Evolutionary conservation across 257 asterid genomes (phyloP).

Genomic region (Jasminum sambac): DNA sequence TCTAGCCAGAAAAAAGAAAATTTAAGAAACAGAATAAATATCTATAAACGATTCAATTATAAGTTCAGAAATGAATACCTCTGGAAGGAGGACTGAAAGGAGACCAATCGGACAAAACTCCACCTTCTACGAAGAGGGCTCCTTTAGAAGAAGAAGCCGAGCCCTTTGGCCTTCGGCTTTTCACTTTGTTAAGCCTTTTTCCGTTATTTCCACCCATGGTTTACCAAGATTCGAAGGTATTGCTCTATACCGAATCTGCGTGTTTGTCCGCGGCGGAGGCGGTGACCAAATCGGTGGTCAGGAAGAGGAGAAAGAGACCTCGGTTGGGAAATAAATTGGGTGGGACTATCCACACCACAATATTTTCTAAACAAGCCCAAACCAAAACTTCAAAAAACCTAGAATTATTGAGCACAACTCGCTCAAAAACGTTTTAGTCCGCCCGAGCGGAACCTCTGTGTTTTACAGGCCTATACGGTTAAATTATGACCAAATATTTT

Average conservation of each 20-base stretch:
- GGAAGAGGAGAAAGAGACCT: background rate
- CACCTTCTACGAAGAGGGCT: slow-evolving; percentile 77
- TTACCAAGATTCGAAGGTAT: background rate
- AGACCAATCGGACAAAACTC: slow-evolving; percentile 76
- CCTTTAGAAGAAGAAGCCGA: slow-evolving; percentile 40
- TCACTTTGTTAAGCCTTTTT: slow-evolving; percentile 49
- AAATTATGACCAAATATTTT: no score
- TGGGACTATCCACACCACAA: no score
- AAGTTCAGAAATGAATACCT: slow-evolving; percentile 41
- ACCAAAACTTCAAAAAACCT: no score
- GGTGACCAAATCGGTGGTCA: slow-evolving; percentile 9
- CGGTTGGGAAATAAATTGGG: slow-evolving; percentile 10
- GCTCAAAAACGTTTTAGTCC: no score
- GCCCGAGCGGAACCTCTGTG: no score
- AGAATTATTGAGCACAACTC: no score
- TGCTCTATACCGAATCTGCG: background rate
- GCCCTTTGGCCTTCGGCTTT: slow-evolving; percentile 36
- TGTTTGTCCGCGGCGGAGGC: slow-evolving; percentile 16
- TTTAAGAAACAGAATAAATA: background rate
- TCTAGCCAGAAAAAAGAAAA: slow-evolving; percentile 33
- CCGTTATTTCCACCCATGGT: slow-evolving; percentile 56
- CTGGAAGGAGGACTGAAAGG: slow-evolving; percentile 56
- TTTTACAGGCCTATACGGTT: no score
- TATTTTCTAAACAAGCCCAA: no score
- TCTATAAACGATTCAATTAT: background rate